Conservation (phyloP, 352 stramenopile species). For the Nothophytophthora sp. region DNA sequence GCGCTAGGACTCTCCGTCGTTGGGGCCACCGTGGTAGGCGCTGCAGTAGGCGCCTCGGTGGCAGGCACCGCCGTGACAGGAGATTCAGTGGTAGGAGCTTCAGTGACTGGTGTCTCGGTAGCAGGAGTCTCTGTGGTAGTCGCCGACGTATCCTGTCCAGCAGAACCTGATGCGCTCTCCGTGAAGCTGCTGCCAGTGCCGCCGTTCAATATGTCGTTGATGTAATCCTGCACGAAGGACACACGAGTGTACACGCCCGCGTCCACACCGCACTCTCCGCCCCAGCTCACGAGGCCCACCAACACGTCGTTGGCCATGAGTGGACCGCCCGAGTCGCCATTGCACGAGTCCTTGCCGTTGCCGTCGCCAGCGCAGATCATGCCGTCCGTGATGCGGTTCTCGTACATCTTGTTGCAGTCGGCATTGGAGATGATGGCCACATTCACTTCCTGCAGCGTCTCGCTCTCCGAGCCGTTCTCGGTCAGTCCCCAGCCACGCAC, state of each 20-base stretch:
- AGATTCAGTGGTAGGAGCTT: too few relatives aligned
- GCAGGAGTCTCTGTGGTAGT: conserved; percentile 8
- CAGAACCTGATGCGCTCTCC: conserved; percentile 8
- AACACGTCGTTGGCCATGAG: conserved; percentile 47
- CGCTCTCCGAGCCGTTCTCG: conserved; percentile 25
- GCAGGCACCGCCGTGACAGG: too few relatives aligned
- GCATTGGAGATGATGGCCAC: conserved; percentile 53
- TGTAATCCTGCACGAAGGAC: conserved; percentile 49
- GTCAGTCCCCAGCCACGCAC: conserved; percentile 58
- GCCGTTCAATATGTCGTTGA: conserved; percentile 29
- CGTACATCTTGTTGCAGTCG: conserved; percentile 54
- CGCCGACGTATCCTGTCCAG: conserved; percentile 11
- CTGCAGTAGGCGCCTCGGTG: too few relatives aligned
- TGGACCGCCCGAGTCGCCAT: conserved; percentile 62
- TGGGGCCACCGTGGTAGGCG: too few relatives aligned
- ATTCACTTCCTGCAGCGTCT: conserved; percentile 46
- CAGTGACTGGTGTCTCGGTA: too few relatives aligned
- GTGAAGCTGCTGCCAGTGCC: conserved; percentile 19
- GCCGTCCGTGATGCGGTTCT: conserved; percentile 49
- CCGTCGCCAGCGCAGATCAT: conserved; percentile 65
- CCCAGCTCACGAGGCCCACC: conserved; percentile 65
- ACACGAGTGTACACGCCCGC: conserved; percentile 58
- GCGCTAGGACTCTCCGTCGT: too few relatives aligned
- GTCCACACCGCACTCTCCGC: conserved; percentile 45
- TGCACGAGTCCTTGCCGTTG: conserved; percentile 54